phyloP scores from a whole-genome alignment of 2,329 filamentous ascomycete genomes.

The Colletotrichum musicola region DNA sequence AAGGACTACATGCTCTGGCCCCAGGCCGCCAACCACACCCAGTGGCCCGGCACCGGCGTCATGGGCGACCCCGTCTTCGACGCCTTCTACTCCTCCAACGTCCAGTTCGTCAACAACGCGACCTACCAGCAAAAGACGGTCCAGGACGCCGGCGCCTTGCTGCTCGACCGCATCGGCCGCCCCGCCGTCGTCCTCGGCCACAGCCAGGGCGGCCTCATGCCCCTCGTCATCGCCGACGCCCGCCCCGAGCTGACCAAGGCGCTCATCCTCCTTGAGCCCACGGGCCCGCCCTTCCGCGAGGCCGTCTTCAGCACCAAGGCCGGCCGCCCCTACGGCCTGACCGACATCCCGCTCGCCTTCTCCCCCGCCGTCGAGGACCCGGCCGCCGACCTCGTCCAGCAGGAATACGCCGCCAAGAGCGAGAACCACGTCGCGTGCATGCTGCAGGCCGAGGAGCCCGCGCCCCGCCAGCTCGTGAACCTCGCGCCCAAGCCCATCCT shows the following conservation, averaged over 20 bases:
- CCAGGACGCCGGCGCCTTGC: constrained; percentile 54
- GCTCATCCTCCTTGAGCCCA: constrained; percentile 60
- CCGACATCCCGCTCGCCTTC: constrained; percentile 63
- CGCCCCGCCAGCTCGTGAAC: constrained; percentile 52
- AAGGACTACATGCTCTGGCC: constrained; percentile 52
- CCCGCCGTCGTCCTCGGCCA: constrained; percentile 58
- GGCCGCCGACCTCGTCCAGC: constrained; percentile 48
- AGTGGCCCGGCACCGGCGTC: constrained; percentile 56
- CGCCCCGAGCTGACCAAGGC: constrained; percentile 55
- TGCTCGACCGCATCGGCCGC: constrained; percentile 57
- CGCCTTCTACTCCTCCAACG: constrained; percentile 54
- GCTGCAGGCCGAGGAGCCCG: constrained; percentile 51
- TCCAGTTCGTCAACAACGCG: constrained; percentile 51
- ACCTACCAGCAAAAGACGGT: constrained; percentile 52
- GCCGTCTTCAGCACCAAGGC: constrained; percentile 51
- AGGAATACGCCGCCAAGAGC: constrained; percentile 43
- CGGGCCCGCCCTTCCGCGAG: constrained; percentile 61
- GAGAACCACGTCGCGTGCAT: constrained; percentile 45
- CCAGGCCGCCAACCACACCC: constrained; percentile 54
- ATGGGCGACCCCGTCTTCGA: constrained; percentile 57
- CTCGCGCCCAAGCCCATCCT: constrained; percentile 51
- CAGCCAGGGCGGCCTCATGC: constrained; percentile 59
- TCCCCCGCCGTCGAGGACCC: constrained; percentile 55
- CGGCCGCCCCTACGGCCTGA: constrained; percentile 58
- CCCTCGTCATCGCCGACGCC: constrained; percentile 56